These are phyloP conservation scores for Cokeromyces recurvatus DNA, from an alignment of 371 early-diverging fungal species.

Conservation along the genomic window DNA sequence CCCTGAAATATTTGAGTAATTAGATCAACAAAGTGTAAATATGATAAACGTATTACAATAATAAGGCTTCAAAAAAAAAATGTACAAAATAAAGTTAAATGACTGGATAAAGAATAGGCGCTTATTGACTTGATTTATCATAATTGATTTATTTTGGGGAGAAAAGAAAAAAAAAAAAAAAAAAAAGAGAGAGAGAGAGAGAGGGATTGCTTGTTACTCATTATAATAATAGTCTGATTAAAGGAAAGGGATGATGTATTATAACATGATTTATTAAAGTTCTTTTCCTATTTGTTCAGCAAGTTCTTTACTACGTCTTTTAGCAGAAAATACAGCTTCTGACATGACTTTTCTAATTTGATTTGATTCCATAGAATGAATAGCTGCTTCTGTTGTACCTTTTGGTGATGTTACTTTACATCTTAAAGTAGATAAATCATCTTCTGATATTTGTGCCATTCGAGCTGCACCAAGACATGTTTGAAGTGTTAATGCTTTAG, in stretches of 20 bases:
- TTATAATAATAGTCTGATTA: too few relatives aligned
- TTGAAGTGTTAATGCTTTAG: conserved; percentile 78
- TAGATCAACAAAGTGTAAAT: too few relatives aligned
- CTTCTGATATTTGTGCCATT: conserved; percentile 74
- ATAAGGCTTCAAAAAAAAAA: too few relatives aligned
- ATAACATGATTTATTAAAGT: too few relatives aligned
- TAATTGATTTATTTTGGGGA: too few relatives aligned
- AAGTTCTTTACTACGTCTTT: conserved; percentile 64
- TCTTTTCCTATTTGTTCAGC: conserved; percentile 62
- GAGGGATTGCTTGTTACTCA: too few relatives aligned
- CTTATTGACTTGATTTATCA: too few relatives aligned
- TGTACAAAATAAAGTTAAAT: too few relatives aligned
- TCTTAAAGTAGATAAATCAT: conserved; percentile 75
- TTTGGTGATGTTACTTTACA: conserved; percentile 89
- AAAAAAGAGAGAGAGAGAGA: too few relatives aligned
- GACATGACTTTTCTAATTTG: conserved; percentile 54
- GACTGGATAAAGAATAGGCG: too few relatives aligned
- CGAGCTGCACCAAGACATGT: conserved; percentile 89
- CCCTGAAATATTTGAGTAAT: conserved; percentile 40
- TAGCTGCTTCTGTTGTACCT: conserved; percentile 91
- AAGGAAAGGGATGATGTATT: too few relatives aligned
- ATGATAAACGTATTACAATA: neutral
- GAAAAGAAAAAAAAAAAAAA: too few relatives aligned
- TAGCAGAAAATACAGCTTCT: conserved; percentile 68
- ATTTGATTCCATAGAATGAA: conserved; percentile 67